A percentile compares a stretch with the other conserved stretches of the same genome.
phyloP scores from a whole-genome alignment of 1,284 basidiomycete genomes.

The Ustilago cynodontis region DNA sequence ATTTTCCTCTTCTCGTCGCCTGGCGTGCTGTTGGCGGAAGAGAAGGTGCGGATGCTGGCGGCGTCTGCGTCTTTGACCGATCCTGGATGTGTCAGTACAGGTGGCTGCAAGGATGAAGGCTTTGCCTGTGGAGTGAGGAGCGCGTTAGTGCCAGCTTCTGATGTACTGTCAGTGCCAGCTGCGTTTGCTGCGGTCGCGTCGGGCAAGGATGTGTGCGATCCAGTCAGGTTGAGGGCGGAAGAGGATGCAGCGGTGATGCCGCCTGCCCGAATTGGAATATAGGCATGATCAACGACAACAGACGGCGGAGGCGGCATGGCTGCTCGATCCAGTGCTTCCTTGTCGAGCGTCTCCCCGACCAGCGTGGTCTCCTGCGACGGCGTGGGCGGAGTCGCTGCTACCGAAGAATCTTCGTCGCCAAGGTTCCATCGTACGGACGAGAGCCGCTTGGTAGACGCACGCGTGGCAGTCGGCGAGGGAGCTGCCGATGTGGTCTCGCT shows the following conservation, averaged over 20 bases:
- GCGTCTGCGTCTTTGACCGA: slow-evolving; percentile 10
- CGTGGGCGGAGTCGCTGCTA: background rate
- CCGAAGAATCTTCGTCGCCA: slow-evolving; percentile 9
- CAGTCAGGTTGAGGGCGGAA: slow-evolving; percentile 14
- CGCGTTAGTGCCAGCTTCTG: background rate
- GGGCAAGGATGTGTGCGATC: background rate
- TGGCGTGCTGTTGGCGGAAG: slow-evolving; percentile 6
- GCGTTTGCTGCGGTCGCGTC: background rate
- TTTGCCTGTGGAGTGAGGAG: slow-evolving; percentile 14
- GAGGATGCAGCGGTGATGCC: slow-evolving; percentile 34
- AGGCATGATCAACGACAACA: slow-evolving; percentile 36
- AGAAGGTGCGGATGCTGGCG: slow-evolving; percentile 18
- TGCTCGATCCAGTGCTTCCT: slow-evolving; percentile 27
- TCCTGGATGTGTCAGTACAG: background rate
- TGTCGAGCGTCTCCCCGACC: slow-evolving; percentile 13
- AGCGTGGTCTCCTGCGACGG: slow-evolving; percentile 19
- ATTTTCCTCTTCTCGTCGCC: slow-evolving; percentile 17
- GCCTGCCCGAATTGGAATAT: slow-evolving; percentile 42
- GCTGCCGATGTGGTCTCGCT: slow-evolving; percentile 13
- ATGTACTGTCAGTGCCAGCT: background rate
- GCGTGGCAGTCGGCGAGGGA: background rate
- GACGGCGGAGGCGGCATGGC: slow-evolving; percentile 43
- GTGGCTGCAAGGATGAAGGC: background rate
- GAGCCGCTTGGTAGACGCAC: slow-evolving; percentile 20
- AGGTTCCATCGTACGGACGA: slow-evolving; percentile 48